A percentile compares a stretch with the other conserved stretches of the same genome.
Conservation (phyloP, 805 yeast species). For the Suhomyces sp. region DNA sequence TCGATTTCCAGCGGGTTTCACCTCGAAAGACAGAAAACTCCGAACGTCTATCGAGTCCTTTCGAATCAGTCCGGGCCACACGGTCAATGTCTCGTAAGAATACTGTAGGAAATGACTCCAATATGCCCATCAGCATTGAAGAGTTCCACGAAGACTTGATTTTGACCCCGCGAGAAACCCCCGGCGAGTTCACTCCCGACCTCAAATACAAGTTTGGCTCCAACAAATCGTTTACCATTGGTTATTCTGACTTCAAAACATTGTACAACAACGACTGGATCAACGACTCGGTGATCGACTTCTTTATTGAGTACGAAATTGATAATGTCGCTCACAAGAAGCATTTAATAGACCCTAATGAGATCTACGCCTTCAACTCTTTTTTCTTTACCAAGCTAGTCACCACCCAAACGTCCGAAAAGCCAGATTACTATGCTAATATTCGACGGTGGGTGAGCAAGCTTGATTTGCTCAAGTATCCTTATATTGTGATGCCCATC, state of each 20-base stretch:
- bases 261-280: slow-evolving; percentile 81
- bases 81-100: not conserved
- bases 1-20: not conserved
- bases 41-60: not conserved
- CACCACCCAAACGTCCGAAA: slow-evolving; percentile 14
- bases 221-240: slow-evolving; percentile 53
- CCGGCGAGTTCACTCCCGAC: slow-evolving; percentile 43
- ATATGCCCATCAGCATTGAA: not conserved
- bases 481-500: slow-evolving; percentile 73
- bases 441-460: slow-evolving; percentile 78
- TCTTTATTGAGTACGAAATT: slow-evolving; percentile 64
- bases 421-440: slow-evolving; percentile 50
- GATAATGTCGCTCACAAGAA: slow-evolving; percentile 29
- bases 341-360: slow-evolving; percentile 26
- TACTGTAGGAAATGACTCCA: not conserved
- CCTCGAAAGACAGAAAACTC: not conserved
- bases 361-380: slow-evolving; percentile 67
- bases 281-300: slow-evolving; percentile 85
- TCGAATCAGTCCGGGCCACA: not conserved
- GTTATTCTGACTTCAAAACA: slow-evolving; percentile 73
- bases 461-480: slow-evolving; percentile 53
- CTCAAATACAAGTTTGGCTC: slow-evolving; percentile 53
- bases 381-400: slow-evolving; percentile 74
- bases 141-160: slow-evolving; percentile 5
- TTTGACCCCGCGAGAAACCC: slow-evolving; percentile 19